A percentile compares a stretch with the other conserved stretches of the same genome.
phyloP scores from a whole-genome alignment of 2,329 filamentous ascomycete species.

The Rutstroemia sp. region DNA sequence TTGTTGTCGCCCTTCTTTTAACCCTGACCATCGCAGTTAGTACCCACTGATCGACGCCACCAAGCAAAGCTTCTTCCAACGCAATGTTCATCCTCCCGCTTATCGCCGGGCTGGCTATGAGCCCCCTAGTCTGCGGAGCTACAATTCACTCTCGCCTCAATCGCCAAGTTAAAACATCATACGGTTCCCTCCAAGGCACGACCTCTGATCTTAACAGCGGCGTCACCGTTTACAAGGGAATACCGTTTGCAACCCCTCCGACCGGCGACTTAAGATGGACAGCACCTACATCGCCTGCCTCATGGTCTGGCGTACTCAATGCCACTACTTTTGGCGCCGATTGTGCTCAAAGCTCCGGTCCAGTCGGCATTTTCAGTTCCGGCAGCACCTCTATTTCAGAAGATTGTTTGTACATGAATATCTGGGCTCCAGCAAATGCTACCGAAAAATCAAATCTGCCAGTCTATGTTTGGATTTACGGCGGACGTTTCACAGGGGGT shows the following conservation, averaged over 20 bases:
- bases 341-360: slow-evolving; percentile 22
- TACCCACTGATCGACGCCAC: no score
- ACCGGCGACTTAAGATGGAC: slow-evolving; percentile 9
- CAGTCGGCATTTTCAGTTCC: slow-evolving; percentile 24
- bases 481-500: slow-evolving; percentile 34
- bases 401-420: slow-evolving; percentile 1
- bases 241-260: slow-evolving; percentile 12
- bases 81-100: no score
- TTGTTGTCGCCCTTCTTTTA: no score
- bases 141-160: neutral
- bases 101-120: neutral
- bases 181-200: slow-evolving; percentile 6
- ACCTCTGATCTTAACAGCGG: slow-evolving; percentile 1
- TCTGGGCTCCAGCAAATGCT: neutral
- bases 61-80: no score
- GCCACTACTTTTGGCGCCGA: slow-evolving; percentile 9
- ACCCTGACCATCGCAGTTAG: no score
- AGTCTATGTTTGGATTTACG: slow-evolving; percentile 37
- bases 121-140: neutral
- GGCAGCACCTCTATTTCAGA: neutral
- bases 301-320: slow-evolving; percentile 7
- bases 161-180: neutral
- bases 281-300: slow-evolving; percentile 4
- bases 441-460: slow-evolving; percentile 25
- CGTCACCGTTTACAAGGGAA: slow-evolving; percentile 10